A percentile compares a stretch with the other conserved stretches of the same genome.
These are phyloP conservation scores for Entomortierella beljakovae DNA, from an alignment of 192 early-diverging fungal genomes.

Conservation along the genomic window DNA sequence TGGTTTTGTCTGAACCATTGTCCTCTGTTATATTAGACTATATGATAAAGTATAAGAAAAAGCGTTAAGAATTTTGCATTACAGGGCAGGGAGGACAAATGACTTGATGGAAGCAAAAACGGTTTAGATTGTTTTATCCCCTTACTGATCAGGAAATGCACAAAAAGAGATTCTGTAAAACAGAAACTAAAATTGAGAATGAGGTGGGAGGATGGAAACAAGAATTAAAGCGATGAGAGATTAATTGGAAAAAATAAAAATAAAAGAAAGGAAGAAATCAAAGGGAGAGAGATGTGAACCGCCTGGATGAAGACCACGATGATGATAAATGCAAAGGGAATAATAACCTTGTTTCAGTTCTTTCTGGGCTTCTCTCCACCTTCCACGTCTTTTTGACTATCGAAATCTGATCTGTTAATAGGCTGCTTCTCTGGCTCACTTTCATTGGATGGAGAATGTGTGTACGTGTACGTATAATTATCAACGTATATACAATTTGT, in stretches of 20 bases:
- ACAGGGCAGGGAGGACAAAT: not conserved
- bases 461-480: conserved; percentile 14
- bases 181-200: no score
- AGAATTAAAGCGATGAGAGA: no score
- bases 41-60: not conserved
- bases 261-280: not conserved
- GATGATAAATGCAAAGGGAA: not conserved
- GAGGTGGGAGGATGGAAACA: no score
- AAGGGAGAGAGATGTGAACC: no score
- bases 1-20: not conserved
- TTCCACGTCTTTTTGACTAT: conserved; percentile 4
- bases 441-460: conserved; percentile 5
- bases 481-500: not conserved
- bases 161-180: no score
- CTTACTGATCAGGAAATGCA: not conserved
- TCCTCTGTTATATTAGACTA: not conserved
- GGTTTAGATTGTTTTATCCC: not conserved
- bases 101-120: not conserved
- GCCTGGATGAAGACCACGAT: no score
- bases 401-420: not conserved
- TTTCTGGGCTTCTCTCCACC: not conserved
- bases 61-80: not conserved
- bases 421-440: conserved; percentile 37
- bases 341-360: no score
- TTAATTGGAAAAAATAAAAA: not conserved